Percentiles rank a stretch among this genome's conserved stretches.
Conservation (phyloP, 2,329 filamentous ascomycete genomes). For the Botrytis hyacinthi region DNA sequence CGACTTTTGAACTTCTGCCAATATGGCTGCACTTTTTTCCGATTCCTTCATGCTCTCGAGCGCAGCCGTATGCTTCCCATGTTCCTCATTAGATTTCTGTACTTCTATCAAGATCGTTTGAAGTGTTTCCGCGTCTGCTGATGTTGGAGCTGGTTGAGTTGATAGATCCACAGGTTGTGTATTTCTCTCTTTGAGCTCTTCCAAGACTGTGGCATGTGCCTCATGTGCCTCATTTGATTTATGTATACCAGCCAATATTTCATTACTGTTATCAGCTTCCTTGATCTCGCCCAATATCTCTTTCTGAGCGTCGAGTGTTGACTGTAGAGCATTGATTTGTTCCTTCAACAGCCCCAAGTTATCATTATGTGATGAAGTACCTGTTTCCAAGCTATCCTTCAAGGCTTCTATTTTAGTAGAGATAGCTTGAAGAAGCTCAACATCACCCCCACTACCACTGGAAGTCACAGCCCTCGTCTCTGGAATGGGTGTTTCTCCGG, state of each 20-base stretch:
- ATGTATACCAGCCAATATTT: constrained; percentile 34
- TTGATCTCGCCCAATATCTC: constrained; percentile 29
- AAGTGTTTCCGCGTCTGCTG: constrained; percentile 14
- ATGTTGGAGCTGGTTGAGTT: background rate
- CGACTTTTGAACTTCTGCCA: constrained; percentile 24
- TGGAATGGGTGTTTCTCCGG: background rate
- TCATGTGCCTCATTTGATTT: constrained; percentile 34
- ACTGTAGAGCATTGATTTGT: constrained; percentile 29
- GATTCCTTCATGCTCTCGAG: constrained; percentile 12
- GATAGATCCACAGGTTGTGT: background rate
- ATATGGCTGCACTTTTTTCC: constrained; percentile 25
- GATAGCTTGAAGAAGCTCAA: constrained; percentile 29
- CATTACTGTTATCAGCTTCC: constrained; percentile 20
- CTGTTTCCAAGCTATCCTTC: constrained; percentile 28
- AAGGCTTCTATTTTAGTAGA: constrained; percentile 29
- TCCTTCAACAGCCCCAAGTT: constrained; percentile 25
- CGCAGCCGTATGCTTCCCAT: constrained; percentile 26
- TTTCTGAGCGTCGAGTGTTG: constrained; percentile 29
- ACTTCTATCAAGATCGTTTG: constrained; percentile 27
- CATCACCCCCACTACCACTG: constrained; percentile 9
- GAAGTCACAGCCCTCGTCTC: constrained; percentile 18
- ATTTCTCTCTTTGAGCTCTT: constrained; percentile 24
- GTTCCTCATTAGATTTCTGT: constrained; percentile 16
- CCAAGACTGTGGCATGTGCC: constrained; percentile 28
- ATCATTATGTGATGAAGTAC: constrained; percentile 24